Conservation (phyloP, 257 asterid species). For the Solanum chilense region DNA sequence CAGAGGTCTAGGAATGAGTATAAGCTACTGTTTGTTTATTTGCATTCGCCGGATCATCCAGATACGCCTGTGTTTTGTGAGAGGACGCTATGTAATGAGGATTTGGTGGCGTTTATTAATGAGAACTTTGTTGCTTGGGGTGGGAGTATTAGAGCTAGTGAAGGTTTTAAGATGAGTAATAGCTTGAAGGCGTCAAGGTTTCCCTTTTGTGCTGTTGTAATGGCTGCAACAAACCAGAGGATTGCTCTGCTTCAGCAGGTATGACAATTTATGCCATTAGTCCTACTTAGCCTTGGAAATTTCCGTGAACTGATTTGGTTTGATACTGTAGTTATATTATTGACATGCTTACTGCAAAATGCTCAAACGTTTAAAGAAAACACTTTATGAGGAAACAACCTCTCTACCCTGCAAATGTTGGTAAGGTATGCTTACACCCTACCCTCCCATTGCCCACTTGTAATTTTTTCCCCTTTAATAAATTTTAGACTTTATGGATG, state of each 20-base stretch:
- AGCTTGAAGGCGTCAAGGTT: slow-evolving; percentile 94
- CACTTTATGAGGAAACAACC: neutral
- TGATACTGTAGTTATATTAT: neutral
- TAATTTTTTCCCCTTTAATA: neutral
- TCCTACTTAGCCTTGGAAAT: neutral
- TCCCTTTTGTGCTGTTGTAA: slow-evolving; percentile 92
- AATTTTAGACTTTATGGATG: neutral
- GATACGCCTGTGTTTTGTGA: slow-evolving; percentile 72
- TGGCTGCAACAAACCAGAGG: slow-evolving; percentile 95
- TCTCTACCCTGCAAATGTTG: neutral
- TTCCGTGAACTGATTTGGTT: neutral
- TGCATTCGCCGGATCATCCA: slow-evolving; percentile 96
- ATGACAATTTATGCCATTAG: neutral
- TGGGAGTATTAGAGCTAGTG: slow-evolving; percentile 90
- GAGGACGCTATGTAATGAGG: slow-evolving; percentile 63
- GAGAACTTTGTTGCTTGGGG: slow-evolving; percentile 97
- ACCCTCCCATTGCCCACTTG: neutral
- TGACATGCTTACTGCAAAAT: neutral
- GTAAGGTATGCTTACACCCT: neutral
- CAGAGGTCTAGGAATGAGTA: slow-evolving; percentile 85
- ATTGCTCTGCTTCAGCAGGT: slow-evolving; percentile 98
- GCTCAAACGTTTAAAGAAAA: neutral
- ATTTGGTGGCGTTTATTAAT: slow-evolving; percentile 54
- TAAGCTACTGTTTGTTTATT: slow-evolving; percentile 81
- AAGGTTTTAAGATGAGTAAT: slow-evolving; percentile 97